phyloP scores from a whole-genome alignment of 805 yeast species.

The Jamesozyma hellenica region DNA sequence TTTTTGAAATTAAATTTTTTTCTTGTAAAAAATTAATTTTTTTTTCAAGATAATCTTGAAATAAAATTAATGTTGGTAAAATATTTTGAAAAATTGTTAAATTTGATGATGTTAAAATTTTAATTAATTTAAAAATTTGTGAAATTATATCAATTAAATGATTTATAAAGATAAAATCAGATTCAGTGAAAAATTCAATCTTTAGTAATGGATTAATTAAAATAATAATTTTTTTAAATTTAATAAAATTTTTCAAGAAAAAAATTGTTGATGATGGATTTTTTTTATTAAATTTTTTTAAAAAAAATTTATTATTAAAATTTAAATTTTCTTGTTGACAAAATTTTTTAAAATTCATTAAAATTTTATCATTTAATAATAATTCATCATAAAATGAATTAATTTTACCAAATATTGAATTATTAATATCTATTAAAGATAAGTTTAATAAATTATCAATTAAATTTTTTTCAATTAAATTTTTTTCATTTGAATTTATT shows the following conservation, averaged over 20 bases:
- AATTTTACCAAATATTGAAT: slow-evolving; percentile 11
- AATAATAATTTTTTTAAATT: slow-evolving; percentile 3
- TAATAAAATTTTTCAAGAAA: slow-evolving; percentile 4
- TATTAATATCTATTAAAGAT: slow-evolving; percentile 5
- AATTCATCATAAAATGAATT: slow-evolving; percentile 10
- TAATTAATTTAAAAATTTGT: neutral
- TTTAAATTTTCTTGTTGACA: neutral
- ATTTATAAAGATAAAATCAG: slow-evolving; percentile 6
- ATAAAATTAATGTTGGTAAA: neutral
- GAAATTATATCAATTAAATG: slow-evolving; percentile 3
- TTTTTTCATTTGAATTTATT: neutral
- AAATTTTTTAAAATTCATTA: slow-evolving; percentile 1
- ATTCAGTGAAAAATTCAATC: slow-evolving; percentile 8
- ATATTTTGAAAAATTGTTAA: slow-evolving; percentile 4
- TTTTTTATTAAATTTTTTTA: slow-evolving; percentile 4
- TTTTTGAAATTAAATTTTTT: neutral
- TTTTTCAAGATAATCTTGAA: slow-evolving; percentile 4
- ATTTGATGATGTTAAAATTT: slow-evolving; percentile 4
- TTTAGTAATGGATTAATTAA: slow-evolving; percentile 5
- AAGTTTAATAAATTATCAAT: slow-evolving; percentile 8
- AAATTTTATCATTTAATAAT: neutral
- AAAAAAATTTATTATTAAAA: neutral
- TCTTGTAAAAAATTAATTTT: neutral
- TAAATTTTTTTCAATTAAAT: neutral
- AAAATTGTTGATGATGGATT: slow-evolving; percentile 5